Conservation (phyloP, 2,329 filamentous ascomycete genomes). For the Amesomyces nigricolor region DNA sequence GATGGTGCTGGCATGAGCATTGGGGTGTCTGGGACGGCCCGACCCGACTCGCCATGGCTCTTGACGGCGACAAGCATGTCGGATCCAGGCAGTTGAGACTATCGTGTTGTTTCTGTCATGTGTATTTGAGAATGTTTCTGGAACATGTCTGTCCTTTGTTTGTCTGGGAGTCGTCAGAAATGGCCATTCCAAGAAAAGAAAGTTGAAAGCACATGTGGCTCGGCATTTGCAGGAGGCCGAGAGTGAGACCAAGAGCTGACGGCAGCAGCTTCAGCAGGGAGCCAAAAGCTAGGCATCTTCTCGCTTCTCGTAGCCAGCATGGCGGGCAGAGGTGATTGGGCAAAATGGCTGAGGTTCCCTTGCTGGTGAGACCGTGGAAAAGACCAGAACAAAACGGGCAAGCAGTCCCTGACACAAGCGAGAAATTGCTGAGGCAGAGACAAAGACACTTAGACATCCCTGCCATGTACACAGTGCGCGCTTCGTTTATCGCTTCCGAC, state of each 20-base stretch:
- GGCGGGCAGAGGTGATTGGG: neutral
- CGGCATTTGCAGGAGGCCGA: too few species aligned
- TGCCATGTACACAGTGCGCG: neutral
- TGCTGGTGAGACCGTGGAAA: neutral
- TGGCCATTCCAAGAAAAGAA: too few species aligned
- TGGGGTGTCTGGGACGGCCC: slow-evolving; percentile 3
- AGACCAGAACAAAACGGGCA: neutral
- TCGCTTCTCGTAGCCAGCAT: too few species aligned
- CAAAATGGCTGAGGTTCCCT: neutral
- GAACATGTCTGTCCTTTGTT: too few species aligned
- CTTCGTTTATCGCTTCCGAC: neutral
- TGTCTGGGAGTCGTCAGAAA: too few species aligned
- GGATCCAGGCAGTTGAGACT: neutral
- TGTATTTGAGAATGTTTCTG: too few species aligned
- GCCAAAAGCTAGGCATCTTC: too few species aligned
- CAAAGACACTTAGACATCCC: neutral
- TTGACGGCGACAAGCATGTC: slow-evolving; percentile 9
- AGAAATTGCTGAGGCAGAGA: neutral
- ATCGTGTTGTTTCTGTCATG: neutral
- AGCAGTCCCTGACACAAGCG: neutral
- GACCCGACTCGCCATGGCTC: slow-evolving; percentile 7
- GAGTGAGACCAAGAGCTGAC: too few species aligned
- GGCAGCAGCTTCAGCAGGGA: too few species aligned
- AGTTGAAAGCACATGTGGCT: too few species aligned
- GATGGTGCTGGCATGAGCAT: neutral